Conservation (phyloP, 225 moss, liverwort and hornwort species). For the Asterella californica region DNA sequence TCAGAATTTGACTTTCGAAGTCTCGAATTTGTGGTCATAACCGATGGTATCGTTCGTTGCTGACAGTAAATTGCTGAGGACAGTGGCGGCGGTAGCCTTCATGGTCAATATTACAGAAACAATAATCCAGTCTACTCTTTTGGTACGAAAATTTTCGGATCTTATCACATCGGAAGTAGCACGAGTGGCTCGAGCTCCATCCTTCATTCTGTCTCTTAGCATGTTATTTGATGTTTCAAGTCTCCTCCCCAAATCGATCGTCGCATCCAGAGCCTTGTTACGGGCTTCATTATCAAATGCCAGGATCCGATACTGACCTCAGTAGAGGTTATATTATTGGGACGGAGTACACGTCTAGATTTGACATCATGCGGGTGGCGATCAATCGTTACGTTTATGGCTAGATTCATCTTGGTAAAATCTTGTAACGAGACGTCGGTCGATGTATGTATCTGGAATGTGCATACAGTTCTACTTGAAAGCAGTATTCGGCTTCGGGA, state of each 20-base stretch:
- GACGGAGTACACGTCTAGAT: no score
- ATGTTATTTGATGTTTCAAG: no score
- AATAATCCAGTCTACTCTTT: background rate
- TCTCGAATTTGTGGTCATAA: background rate
- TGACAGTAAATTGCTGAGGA: conserved; percentile 6
- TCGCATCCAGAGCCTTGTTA: no score
- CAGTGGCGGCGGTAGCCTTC: conserved; percentile 6
- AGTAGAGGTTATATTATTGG: no score
- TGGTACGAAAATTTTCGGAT: background rate
- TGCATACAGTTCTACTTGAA: conserved; percentile 16
- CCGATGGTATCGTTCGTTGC: background rate
- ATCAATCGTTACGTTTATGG: background rate
- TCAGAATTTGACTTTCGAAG: background rate
- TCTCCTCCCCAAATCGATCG: no score
- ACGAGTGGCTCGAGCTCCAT: no score
- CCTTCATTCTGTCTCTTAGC: no score
- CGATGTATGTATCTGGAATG: background rate
- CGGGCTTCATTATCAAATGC: no score
- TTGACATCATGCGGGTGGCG: background rate
- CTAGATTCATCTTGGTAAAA: no score
- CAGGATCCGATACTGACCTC: no score
- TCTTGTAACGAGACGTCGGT: background rate
- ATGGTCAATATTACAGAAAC: conserved; percentile 13
- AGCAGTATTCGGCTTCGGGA: conserved; percentile 11
- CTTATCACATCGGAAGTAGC: background rate